phyloP scores from a whole-genome alignment of 148 eudicot species.

The Rheum nobile region DNA sequence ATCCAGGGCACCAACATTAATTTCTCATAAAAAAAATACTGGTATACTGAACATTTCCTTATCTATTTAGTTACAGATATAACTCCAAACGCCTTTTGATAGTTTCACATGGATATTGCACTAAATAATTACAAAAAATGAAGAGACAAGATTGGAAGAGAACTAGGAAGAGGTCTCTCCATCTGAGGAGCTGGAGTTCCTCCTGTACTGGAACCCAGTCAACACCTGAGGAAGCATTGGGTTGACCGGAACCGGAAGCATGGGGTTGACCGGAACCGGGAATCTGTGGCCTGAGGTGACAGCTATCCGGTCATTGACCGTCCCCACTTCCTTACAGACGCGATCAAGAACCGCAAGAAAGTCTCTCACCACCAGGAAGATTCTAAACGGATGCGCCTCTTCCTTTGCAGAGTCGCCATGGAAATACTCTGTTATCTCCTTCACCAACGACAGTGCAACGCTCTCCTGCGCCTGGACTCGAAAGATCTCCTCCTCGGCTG shows the following conservation, averaged over 20 bases:
- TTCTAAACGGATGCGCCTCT: constrained; percentile 96
- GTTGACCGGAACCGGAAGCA: constrained; percentile 44
- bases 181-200: background rate
- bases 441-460: constrained; percentile 76
- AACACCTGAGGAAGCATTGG: constrained; percentile 34
- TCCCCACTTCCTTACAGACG: constrained; percentile 87
- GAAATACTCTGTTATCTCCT: constrained; percentile 92
- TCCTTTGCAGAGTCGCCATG: constrained; percentile 96
- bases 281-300: constrained; percentile 57
- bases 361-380: constrained; percentile 86
- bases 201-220: constrained; percentile 15
- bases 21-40: too few species aligned
- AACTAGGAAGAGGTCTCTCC: constrained; percentile 3
- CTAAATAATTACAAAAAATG: constrained; percentile 2
- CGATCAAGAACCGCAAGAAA: constrained; percentile 66
- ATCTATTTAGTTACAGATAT: background rate
- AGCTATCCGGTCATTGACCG: constrained; percentile 43
- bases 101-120: background rate
- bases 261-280: constrained; percentile 61
- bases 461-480: constrained; percentile 80
- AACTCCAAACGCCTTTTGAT: background rate
- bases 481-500: constrained; percentile 67
- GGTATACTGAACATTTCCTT: background rate
- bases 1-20: too few species aligned
- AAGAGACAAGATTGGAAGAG: background rate